Evolutionary conservation across 2,329 filamentous ascomycete species (phyloP).

Genomic region (Emmonsiellopsis sp.): DNA sequence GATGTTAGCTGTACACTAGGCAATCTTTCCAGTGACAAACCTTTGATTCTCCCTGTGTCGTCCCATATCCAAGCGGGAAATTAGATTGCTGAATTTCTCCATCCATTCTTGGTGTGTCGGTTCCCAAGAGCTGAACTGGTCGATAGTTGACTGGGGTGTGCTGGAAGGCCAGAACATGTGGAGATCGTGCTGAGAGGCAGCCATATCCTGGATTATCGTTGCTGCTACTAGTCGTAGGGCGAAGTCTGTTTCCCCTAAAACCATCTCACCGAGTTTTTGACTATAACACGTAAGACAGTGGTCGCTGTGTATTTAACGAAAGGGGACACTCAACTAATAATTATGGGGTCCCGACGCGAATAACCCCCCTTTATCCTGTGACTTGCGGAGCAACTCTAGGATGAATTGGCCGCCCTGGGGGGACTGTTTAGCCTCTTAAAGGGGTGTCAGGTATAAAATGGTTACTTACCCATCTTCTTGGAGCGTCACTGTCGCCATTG

Average conservation of each 20-base stretch:
- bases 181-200: background rate
- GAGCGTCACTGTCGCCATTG: background rate
- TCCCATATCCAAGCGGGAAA: background rate
- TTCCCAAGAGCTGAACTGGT: background rate
- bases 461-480: constrained; percentile 15
- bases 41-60: background rate
- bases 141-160: background rate
- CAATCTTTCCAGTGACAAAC: background rate
- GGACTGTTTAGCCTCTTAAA: constrained; percentile 6
- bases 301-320: background rate
- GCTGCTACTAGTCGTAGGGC: constrained; percentile 15
- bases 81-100: background rate
- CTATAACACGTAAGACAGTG: background rate
- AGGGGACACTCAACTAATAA: background rate
- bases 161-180: constrained; percentile 6
- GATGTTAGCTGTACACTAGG: background rate
- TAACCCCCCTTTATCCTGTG: constrained; percentile 4
- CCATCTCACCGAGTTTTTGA: constrained; percentile 6
- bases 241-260: constrained; percentile 10
- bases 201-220: constrained; percentile 13
- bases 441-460: background rate
- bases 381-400: constrained; percentile 14
- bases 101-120: background rate
- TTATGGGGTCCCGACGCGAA: background rate
- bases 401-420: constrained; percentile 18